phyloP scores from a whole-genome alignment of 495 filamentous ascomycete species.

The Mytilinidion resinicola region DNA sequence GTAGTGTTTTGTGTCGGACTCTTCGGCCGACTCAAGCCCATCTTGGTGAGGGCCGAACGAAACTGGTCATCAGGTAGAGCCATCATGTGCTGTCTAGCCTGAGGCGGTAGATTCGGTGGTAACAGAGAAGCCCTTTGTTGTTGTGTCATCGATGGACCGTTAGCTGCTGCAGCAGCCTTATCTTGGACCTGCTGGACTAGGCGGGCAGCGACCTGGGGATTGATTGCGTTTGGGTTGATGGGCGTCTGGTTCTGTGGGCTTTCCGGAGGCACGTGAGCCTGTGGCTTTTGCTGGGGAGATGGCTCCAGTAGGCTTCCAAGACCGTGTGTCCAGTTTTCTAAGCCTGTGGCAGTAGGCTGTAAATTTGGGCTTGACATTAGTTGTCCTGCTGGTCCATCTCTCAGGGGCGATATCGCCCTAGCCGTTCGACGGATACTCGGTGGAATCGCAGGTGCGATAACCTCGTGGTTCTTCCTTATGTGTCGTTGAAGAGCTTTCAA shows the following conservation, averaged over 20 bases:
- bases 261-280: conserved; percentile 18
- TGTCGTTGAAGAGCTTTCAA: neutral
- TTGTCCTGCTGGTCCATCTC: too few species aligned
- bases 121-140: conserved; percentile 14
- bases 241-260: conserved; percentile 16
- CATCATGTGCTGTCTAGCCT: conserved; percentile 24
- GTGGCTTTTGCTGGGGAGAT: too few species aligned
- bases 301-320: too few species aligned
- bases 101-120: conserved; percentile 17
- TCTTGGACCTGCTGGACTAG: conserved; percentile 26
- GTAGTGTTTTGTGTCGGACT: too few species aligned
- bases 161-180: conserved; percentile 9
- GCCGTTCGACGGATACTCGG: too few species aligned
- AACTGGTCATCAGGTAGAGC: conserved; percentile 15
- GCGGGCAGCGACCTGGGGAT: conserved; percentile 21
- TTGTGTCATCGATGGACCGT: conserved; percentile 19
- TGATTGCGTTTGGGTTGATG: neutral
- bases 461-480: neutral
- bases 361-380: too few species aligned
- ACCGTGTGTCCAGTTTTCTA: too few species aligned
- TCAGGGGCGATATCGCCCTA: too few species aligned
- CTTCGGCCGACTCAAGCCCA: too few species aligned
- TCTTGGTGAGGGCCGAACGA: conserved; percentile 5
- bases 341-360: too few species aligned
- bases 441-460: neutral